Conservation (phyloP, 2,329 filamentous ascomycete species). For the Ascochyta fabae region DNA sequence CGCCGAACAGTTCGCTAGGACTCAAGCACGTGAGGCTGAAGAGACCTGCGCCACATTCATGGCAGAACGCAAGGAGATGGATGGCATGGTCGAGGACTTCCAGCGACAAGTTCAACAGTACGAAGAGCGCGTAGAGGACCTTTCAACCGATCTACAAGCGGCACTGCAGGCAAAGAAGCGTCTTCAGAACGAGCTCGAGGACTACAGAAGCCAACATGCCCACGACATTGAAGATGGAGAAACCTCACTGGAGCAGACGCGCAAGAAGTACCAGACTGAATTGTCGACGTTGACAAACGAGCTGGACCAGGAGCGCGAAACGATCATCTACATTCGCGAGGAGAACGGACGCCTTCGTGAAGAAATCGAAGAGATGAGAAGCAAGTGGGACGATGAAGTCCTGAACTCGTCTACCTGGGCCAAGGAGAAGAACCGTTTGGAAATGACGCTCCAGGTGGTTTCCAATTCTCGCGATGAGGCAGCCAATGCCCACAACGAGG, state of each 20-base stretch:
- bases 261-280: conserved; percentile 96
- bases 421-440: conserved; percentile 93
- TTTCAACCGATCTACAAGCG: conserved; percentile 86
- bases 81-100: conserved; percentile 83
- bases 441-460: conserved; percentile 86
- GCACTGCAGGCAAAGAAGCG: conserved; percentile 90
- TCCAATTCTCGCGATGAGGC: conserved; percentile 93
- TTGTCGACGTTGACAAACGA: conserved; percentile 89
- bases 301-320: conserved; percentile 90
- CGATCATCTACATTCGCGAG: conserved; percentile 80
- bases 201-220: conserved; percentile 92
- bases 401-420: conserved; percentile 98
- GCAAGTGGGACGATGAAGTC: conserved; percentile 98
- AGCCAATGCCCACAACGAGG: conserved; percentile 89
- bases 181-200: conserved; percentile 94
- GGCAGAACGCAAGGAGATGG: conserved; percentile 90
- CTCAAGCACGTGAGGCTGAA: conserved; percentile 88
- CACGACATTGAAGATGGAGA: conserved; percentile 98
- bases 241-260: conserved; percentile 92
- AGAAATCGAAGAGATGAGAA: conserved; percentile 91
- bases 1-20: conserved; percentile 92
- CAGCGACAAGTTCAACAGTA: conserved; percentile 88
- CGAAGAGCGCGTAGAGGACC: conserved; percentile 89
- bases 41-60: conserved; percentile 89
- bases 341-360: conserved; percentile 91